Evolutionary conservation across 768 basidiomycete species (phyloP).

Genomic region (Kwoniella dendrophila): DNA sequence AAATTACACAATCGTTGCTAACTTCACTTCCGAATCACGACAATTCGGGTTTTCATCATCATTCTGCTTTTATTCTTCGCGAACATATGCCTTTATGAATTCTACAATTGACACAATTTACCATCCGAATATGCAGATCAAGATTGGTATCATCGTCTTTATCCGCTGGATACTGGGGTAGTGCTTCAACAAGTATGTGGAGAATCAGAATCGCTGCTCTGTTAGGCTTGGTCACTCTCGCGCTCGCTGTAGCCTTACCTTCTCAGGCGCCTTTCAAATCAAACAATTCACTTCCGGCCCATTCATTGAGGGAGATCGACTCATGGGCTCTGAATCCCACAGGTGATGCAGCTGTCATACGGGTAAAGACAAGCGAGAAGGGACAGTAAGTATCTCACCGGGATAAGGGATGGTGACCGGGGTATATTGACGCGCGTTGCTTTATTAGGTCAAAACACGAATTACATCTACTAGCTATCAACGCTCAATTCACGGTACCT

Average conservation of each 20-base stretch:
- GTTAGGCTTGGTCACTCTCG: background rate
- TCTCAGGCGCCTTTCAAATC: background rate
- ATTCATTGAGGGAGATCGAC: conserved; percentile 8
- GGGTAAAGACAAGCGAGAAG: background rate
- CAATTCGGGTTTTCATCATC: background rate
- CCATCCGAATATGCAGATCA: too few relatives aligned
- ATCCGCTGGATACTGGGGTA: too few relatives aligned
- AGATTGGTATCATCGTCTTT: too few relatives aligned
- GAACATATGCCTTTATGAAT: background rate
- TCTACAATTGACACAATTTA: too few relatives aligned
- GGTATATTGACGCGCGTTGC: background rate
- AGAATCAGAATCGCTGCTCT: too few relatives aligned
- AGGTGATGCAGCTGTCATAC: conserved; percentile 30
- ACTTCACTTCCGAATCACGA: background rate
- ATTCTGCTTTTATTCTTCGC: background rate
- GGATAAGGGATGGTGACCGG: background rate
- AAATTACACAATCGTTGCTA: background rate
- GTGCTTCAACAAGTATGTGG: too few relatives aligned
- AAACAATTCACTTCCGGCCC: background rate
- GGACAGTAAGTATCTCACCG: background rate
- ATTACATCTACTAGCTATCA: conserved; percentile 27
- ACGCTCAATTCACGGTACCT: conserved; percentile 27
- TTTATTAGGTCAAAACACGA: conserved; percentile 14
- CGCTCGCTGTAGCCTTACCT: background rate
- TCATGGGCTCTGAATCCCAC: conserved; percentile 29